A percentile compares a stretch with the other conserved stretches of the same genome.
Evolutionary conservation across 257 asterid genomes (phyloP).

Genomic region (Gentiana straminea): DNA sequence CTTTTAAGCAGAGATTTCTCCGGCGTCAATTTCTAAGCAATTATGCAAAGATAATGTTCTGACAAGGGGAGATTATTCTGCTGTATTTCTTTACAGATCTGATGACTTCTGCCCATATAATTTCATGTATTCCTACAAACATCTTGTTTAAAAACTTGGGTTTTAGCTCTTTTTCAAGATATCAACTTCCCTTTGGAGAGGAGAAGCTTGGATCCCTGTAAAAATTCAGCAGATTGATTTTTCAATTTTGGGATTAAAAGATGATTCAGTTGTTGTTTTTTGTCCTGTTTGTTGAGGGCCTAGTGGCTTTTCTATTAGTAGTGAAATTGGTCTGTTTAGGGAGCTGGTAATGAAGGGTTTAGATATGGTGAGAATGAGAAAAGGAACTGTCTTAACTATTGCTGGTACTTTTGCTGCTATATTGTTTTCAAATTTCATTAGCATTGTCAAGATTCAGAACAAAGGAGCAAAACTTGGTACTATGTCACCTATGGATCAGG

Average conservation of each 20-base stretch:
- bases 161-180: background rate
- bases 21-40: background rate
- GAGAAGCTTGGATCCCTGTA: background rate
- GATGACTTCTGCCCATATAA: background rate
- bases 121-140: slow-evolving; percentile 2
- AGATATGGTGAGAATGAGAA: slow-evolving; percentile 85
- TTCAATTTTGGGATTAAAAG: slow-evolving; percentile 1
- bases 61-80: background rate
- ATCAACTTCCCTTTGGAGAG: background rate
- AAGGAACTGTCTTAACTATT: slow-evolving; percentile 74
- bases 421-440: slow-evolving; percentile 54
- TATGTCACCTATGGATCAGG: slow-evolving; percentile 99
- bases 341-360: slow-evolving; percentile 75
- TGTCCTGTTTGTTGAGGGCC: slow-evolving; percentile 66
- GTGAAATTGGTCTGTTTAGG: slow-evolving; percentile 89
- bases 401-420: slow-evolving; percentile 75
- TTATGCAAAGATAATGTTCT: background rate
- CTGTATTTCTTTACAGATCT: background rate
- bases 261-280: slow-evolving; percentile 84
- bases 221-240: background rate
- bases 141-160: slow-evolving; percentile 3
- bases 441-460: slow-evolving; percentile 87
- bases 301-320: slow-evolving; percentile 68
- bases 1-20: background rate
- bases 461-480: slow-evolving; percentile 94